A percentile compares a stretch with the other conserved stretches of the same genome.
phyloP scores from a whole-genome alignment of 2,329 filamentous ascomycete species.

The Xylaria hypoxylon region DNA sequence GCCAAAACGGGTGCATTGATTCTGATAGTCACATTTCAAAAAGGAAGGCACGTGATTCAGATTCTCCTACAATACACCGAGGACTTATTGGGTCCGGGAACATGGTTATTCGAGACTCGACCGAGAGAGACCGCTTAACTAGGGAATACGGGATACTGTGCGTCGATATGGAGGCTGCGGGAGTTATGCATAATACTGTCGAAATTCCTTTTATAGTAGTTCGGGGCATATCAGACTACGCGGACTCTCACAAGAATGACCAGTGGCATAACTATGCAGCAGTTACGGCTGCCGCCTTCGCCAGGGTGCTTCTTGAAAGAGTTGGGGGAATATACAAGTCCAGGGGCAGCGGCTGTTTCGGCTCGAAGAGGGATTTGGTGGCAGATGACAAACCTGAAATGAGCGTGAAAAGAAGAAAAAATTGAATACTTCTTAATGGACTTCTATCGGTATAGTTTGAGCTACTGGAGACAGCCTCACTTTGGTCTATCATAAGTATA shows the following conservation, averaged over 20 bases:
- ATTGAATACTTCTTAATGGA: neutral
- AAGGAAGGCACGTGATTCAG: slow-evolving; percentile 4
- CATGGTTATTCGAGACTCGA: slow-evolving; percentile 13
- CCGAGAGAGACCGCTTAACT: slow-evolving; percentile 7
- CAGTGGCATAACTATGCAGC: slow-evolving; percentile 25
- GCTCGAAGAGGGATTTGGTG: neutral
- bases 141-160: slow-evolving; percentile 9
- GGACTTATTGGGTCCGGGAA: slow-evolving; percentile 19
- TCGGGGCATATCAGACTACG: slow-evolving; percentile 22
- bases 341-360: no score
- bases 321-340: neutral
- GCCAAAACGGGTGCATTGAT: neutral
- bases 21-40: neutral
- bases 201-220: slow-evolving; percentile 12
- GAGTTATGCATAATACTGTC: slow-evolving; percentile 5
- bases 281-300: slow-evolving; percentile 13
- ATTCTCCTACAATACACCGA: slow-evolving; percentile 1
- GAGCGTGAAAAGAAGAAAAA: neutral
- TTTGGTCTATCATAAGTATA: neutral
- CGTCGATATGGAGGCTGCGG: slow-evolving; percentile 29
- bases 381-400: neutral
- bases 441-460: neutral
- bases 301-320: slow-evolving; percentile 9
- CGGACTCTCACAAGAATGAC: slow-evolving; percentile 18
- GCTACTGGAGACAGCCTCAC: neutral